phyloP scores from a whole-genome alignment of 768 basidiomycete species.

The Agrocybe praecox region DNA sequence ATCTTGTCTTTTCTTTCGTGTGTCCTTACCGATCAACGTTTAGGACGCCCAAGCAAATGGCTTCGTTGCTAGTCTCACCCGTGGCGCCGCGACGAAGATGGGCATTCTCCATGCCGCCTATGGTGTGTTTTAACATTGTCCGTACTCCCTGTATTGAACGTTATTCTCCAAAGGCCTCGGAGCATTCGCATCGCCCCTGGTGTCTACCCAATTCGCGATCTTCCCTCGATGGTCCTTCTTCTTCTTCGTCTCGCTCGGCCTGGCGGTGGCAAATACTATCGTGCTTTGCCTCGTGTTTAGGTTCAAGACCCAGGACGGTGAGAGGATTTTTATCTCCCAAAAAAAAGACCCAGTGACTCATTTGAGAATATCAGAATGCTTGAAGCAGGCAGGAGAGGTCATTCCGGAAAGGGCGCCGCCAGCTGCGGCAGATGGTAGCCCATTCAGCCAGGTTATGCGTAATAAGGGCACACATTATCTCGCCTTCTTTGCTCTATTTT shows the following conservation, averaged over 20 bases:
- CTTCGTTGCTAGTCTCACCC: constrained; percentile 60
- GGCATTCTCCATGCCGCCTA: constrained; percentile 51
- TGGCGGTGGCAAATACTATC: constrained; percentile 59
- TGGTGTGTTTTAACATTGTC: constrained; percentile 32
- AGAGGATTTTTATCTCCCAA: neutral
- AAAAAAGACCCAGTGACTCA: no score
- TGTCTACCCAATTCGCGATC: constrained; percentile 80
- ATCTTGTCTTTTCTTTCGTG: neutral
- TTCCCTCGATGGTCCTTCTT: constrained; percentile 74
- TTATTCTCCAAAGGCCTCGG: constrained; percentile 50
- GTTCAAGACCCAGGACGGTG: constrained; percentile 72
- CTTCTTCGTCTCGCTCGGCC: constrained; percentile 67
- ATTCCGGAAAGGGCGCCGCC: constrained; percentile 35
- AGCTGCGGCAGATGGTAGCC: constrained; percentile 35
- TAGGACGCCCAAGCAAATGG: constrained; percentile 76
- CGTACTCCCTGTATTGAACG: neutral
- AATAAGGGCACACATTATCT: constrained; percentile 59
- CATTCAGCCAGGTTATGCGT: constrained; percentile 50
- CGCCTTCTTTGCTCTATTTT: constrained; percentile 64
- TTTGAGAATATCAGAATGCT: no score
- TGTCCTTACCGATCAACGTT: no score
- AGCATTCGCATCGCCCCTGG: constrained; percentile 69
- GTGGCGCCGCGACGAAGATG: constrained; percentile 67
- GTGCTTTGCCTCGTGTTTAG: constrained; percentile 60
- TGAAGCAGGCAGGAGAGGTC: constrained; percentile 53